Evolutionary conservation across 768 basidiomycete genomes (phyloP).

Genomic region (Ramaria rubella): DNA sequence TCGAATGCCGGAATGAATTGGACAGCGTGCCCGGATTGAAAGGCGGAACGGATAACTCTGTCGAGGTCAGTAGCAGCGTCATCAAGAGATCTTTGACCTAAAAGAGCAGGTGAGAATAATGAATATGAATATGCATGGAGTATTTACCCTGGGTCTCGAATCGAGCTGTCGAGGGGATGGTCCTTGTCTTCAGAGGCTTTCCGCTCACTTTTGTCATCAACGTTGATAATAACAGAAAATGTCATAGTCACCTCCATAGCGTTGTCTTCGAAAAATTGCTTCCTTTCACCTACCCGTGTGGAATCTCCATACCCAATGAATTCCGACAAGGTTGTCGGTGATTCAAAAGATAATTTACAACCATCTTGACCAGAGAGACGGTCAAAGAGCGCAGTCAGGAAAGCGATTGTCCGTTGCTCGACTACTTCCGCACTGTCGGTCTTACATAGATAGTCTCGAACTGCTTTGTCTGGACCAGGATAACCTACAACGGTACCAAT

Average conservation of each 20-base stretch:
- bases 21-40: neutral
- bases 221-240: too few species aligned
- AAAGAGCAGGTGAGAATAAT: too few species aligned
- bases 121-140: too few species aligned
- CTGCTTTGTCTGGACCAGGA: neutral
- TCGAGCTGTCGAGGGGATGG: too few species aligned
- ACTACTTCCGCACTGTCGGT: neutral
- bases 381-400: neutral
- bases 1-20: constrained; percentile 20
- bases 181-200: too few species aligned
- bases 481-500: neutral
- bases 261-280: neutral
- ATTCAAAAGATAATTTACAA: neutral
- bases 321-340: neutral
- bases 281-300: neutral
- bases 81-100: neutral
- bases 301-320: neutral
- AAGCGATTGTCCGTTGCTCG: neutral
- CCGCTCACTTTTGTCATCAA: too few species aligned
- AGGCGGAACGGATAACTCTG: neutral
- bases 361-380: neutral
- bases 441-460: neutral
- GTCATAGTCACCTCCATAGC: neutral
- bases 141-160: too few species aligned
- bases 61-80: too few species aligned